Base-by-base conservation (phyloP, 139 green algal genomes). In the Ulvella scutata region DNA sequence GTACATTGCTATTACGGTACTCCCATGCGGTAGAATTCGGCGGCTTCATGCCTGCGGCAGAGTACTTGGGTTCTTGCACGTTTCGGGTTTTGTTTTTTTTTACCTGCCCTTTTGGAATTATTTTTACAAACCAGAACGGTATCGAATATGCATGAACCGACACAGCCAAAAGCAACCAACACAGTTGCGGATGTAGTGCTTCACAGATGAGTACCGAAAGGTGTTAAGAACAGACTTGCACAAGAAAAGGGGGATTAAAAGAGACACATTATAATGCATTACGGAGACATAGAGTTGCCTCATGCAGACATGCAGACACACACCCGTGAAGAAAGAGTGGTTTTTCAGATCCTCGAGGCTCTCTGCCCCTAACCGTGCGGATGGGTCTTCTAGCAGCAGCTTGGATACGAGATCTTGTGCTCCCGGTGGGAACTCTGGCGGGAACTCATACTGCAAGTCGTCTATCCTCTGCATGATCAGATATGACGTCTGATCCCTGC, bases 401-500 rank as follows among this genome's bases (percentile, higher is more conserved):
- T 23, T n/a, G 13, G 51, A 26, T 6, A 67, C 51, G n/a, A 67
- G 51, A 67, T 67, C 51, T 6, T 26, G 9, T 10, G 51, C 51
- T 31, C 4, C 17, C n/a, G 31, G n/a, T 67, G 51, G 51, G 51
- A 67, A 67, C n/a, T 67, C 51, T 67, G 31, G n/a, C 0, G 51
- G 51, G 51, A 67, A 67, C 4, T 67, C 51, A 26, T 31, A 67
- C 13, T 67, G 31, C 0, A 67, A 26, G 51, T 67, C 51, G 31
- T n/a, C 51, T n/a, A 67, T 67, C 9, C 51, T 10, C 51, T 67
- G 51, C 51, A 67, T 67, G 51, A 67, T 67, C 51, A 67, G 51
- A 67, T 67, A 67, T 26, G 31, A 26, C 1, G n/a, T 67, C 1
- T 67, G 31, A 26, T 67, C 51, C 51, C 51, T 67, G 51, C 51